These are phyloP conservation scores for Lachnellula suecica DNA, from an alignment of 2,329 filamentous ascomycete genomes.

Conservation along the genomic window DNA sequence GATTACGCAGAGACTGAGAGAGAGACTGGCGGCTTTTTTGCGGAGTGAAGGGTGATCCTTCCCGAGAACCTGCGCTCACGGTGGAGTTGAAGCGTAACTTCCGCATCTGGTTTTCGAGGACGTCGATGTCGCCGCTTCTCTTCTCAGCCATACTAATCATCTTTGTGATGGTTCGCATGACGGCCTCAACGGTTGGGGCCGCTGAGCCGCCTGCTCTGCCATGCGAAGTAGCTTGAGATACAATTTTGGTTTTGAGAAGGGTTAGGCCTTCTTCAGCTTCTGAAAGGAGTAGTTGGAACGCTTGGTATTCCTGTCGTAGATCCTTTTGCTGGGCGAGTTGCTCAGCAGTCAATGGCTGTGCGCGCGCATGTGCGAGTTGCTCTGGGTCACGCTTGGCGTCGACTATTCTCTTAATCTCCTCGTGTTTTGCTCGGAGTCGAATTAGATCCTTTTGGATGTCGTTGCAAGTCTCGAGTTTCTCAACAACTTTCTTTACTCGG, in stretches of 20 bases:
- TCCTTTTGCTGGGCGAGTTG: constrained; percentile 82
- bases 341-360: constrained; percentile 79
- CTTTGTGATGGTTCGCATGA: constrained; percentile 86
- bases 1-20: constrained; percentile 21
- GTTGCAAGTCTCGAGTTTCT: constrained; percentile 67
- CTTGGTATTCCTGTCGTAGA: constrained; percentile 72
- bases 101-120: constrained; percentile 83
- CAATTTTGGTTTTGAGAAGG: constrained; percentile 76
- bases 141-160: constrained; percentile 93
- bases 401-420: constrained; percentile 77
- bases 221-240: constrained; percentile 50
- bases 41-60: constrained; percentile 41
- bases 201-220: constrained; percentile 46
- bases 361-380: constrained; percentile 60
- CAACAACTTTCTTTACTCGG: constrained; percentile 65
- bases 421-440: constrained; percentile 71
- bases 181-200: constrained; percentile 81
- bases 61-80: constrained; percentile 38
- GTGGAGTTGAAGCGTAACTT: constrained; percentile 56
- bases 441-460: constrained; percentile 69
- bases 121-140: constrained; percentile 85
- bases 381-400: constrained; percentile 67
- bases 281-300: constrained; percentile 70
- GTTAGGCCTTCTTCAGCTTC: constrained; percentile 80
- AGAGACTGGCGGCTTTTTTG: constrained; percentile 25